Conservation (phyloP, 495 filamentous ascomycete genomes). For the Aspergillus carlsbadensis region DNA sequence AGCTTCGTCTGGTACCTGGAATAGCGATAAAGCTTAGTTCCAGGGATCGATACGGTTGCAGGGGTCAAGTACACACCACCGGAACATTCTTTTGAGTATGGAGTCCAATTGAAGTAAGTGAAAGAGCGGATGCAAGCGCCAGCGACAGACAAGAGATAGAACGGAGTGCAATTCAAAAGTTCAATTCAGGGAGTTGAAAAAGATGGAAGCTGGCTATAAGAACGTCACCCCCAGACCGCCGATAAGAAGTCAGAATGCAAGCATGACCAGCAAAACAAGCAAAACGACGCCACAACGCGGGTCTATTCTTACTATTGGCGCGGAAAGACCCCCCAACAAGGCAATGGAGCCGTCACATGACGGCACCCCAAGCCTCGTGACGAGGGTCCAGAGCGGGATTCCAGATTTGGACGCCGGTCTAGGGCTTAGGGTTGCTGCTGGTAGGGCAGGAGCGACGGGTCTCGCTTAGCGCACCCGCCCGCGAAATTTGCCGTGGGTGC, state of each 20-base stretch:
- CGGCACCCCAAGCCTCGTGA: slow-evolving; percentile 11
- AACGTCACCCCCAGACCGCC: slow-evolving; percentile 16
- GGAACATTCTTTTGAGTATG: slow-evolving; percentile 35
- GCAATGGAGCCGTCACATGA: slow-evolving; percentile 20
- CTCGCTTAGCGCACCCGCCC: slow-evolving; percentile 48
- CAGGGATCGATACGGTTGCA: not conserved
- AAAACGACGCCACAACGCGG: slow-evolving; percentile 15
- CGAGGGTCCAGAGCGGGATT: slow-evolving; percentile 9
- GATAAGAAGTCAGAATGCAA: slow-evolving; percentile 17
- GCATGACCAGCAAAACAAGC: slow-evolving; percentile 19
- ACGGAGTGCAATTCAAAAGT: too few relatives aligned
- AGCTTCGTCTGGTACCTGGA: slow-evolving; percentile 88
- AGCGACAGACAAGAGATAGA: too few relatives aligned
- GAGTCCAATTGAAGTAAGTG: not conserved
- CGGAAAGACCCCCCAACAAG: slow-evolving; percentile 14
- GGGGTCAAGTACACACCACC: slow-evolving; percentile 31
- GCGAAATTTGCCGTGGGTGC: slow-evolving; percentile 35
- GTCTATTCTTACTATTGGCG: slow-evolving; percentile 23
- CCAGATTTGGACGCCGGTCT: slow-evolving; percentile 19
- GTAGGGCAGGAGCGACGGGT: slow-evolving; percentile 11
- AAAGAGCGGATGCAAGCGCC: too few relatives aligned
- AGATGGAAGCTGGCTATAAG: slow-evolving; percentile 14
- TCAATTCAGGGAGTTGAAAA: not conserved
- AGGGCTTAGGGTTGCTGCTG: slow-evolving; percentile 37
- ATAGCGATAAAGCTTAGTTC: slow-evolving; percentile 15